Conservation (phyloP, 164 flowering plant species). For the Magnolia kwangsiensis region DNA sequence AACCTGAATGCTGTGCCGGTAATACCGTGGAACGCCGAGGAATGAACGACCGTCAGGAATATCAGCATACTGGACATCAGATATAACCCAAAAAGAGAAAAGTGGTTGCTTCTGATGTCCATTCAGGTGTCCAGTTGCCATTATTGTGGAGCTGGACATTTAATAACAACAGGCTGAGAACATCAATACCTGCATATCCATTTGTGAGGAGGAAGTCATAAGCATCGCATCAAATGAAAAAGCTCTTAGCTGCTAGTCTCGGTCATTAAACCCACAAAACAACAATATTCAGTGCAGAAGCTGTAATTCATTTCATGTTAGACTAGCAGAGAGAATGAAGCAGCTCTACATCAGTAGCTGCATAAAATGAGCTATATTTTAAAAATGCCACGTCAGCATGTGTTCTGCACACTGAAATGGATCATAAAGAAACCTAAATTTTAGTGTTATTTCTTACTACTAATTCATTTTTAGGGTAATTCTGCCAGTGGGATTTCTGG, state of each 20-base stretch:
- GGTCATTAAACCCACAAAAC: not conserved
- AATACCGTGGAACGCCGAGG: slow-evolving; percentile 78
- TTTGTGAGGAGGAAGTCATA: not conserved
- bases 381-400: too few species aligned
- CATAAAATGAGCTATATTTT: too few species aligned
- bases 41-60: slow-evolving; percentile 90
- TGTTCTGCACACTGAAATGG: too few species aligned
- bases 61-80: slow-evolving; percentile 92
- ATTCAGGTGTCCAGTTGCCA: slow-evolving; percentile 45
- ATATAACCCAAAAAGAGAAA: slow-evolving; percentile 83
- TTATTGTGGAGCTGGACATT: slow-evolving; percentile 7
- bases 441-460: too few species aligned
- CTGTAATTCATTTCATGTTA: not conserved
- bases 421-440: too few species aligned
- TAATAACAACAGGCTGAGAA: not conserved
- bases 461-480: too few species aligned
- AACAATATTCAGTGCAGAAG: not conserved
- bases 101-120: slow-evolving; percentile 51
- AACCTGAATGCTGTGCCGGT: slow-evolving; percentile 76
- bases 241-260: not conserved
- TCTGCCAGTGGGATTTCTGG: too few species aligned
- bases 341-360: too few species aligned
- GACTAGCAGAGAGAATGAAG: not conserved
- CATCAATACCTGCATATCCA: not conserved
- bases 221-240: not conserved